Evolutionary conservation across 495 filamentous ascomycete species (phyloP).

Genomic region (Neurospora hispaniola): DNA sequence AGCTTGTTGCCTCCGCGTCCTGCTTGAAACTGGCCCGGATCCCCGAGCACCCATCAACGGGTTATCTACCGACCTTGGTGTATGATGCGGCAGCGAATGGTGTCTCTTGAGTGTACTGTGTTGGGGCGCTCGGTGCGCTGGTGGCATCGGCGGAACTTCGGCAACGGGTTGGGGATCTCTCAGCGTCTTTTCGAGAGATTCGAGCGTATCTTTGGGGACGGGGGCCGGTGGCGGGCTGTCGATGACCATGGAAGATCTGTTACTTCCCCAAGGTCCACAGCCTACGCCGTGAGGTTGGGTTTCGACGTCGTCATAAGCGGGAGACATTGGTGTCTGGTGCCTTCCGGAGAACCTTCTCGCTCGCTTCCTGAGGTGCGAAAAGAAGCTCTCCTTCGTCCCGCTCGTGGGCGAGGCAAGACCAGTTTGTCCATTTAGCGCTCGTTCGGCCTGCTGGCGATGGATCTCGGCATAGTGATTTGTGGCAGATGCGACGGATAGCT

Average conservation of each 20-base stretch:
- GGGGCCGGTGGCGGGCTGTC: slow-evolving; percentile 49
- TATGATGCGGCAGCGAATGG: slow-evolving; percentile 65
- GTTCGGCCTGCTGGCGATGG: slow-evolving; percentile 83
- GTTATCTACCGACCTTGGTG: slow-evolving; percentile 55
- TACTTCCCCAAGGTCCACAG: slow-evolving; percentile 76
- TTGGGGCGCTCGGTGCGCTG: slow-evolving; percentile 42
- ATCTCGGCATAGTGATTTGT: slow-evolving; percentile 80
- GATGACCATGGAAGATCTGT: slow-evolving; percentile 73
- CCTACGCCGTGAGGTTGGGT: slow-evolving; percentile 49
- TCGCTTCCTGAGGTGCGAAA: slow-evolving; percentile 91
- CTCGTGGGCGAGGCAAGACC: slow-evolving; percentile 52
- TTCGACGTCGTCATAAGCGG: slow-evolving; percentile 74
- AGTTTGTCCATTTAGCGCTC: slow-evolving; percentile 74
- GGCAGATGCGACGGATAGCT: slow-evolving; percentile 90
- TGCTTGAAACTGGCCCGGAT: slow-evolving; percentile 61
- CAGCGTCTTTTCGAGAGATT: slow-evolving; percentile 68
- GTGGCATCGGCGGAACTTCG: slow-evolving; percentile 47
- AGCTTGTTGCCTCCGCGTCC: slow-evolving; percentile 73
- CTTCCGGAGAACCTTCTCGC: slow-evolving; percentile 87
- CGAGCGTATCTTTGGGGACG: slow-evolving; percentile 46
- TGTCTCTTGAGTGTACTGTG: slow-evolving; percentile 50
- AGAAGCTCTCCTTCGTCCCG: slow-evolving; percentile 86
- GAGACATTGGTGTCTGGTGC: slow-evolving; percentile 64
- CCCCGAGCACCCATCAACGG: slow-evolving; percentile 41
- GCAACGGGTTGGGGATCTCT: slow-evolving; percentile 56